A percentile compares a stretch with the other conserved stretches of the same genome.
Evolutionary conservation across 106 monocot species (phyloP).

Genomic region (Agapanthus africanus): DNA sequence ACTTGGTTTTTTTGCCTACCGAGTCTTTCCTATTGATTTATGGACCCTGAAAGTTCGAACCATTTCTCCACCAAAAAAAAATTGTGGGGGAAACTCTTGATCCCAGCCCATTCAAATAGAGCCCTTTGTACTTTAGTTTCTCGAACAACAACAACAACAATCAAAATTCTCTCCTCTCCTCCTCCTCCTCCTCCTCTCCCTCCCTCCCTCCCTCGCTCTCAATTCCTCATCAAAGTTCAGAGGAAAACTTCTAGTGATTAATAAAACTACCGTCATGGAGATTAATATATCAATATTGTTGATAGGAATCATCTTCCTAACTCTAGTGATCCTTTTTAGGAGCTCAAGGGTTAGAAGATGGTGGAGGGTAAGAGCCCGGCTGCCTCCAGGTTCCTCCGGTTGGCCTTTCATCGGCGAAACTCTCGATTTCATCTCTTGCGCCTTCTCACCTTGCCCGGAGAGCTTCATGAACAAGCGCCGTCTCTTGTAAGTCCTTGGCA

Average conservation of each 20-base stretch:
- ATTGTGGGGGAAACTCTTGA: slow-evolving; percentile 3
- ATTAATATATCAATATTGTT: background rate
- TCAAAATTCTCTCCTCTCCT: background rate
- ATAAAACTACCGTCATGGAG: background rate
- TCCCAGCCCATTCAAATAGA: slow-evolving; percentile 11
- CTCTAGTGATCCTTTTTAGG: background rate
- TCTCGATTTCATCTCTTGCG: slow-evolving; percentile 75
- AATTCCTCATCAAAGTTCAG: slow-evolving; percentile 1
- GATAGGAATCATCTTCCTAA: background rate
- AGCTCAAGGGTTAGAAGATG: background rate
- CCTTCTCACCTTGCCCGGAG: slow-evolving; percentile 71
- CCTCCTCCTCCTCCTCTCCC: background rate
- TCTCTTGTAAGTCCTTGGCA: slow-evolving; percentile 22
- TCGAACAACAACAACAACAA: background rate
- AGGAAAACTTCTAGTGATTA: background rate
- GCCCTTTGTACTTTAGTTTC: slow-evolving; percentile 9
- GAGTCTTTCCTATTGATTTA: background rate
- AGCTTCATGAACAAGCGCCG: slow-evolving; percentile 89
- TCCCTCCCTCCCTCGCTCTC: background rate
- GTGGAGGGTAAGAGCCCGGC: background rate
- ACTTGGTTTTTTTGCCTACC: background rate
- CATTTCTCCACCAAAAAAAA: background rate
- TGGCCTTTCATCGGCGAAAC: slow-evolving; percentile 92
- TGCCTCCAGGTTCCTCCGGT: slow-evolving; percentile 66
- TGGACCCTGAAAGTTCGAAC: background rate